Base-by-base conservation (phyloP, 148 eudicot species). In the Pouteria glomerata region DNA sequence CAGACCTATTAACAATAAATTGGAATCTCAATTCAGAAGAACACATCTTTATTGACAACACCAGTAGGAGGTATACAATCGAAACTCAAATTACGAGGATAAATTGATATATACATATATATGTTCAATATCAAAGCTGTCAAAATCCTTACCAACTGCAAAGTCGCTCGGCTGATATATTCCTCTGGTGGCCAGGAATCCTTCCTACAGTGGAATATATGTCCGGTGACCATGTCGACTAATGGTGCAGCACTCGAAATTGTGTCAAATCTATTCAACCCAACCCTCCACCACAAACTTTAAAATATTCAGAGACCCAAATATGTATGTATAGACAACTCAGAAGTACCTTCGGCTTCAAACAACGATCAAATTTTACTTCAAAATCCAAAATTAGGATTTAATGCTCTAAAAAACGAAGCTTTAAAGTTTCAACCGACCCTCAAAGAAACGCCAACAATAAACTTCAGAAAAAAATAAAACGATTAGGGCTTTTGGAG, bases 141-240 rank as follows among this genome's bases (percentile, higher is more conserved):
- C 37, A 29, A 59, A 64, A 59, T 61, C 66, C 85, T 75, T 74
- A 92, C 99, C 93, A 91, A 70, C 68, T 89, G 93, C 82, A 95
- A 78, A 50, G 97, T 87, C 19, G 79, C 59, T 69, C 82, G 77
- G 80, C 77, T 84, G 45, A 95, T 80, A 77, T 91, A 95, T 73
- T 95, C 99, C 66, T 89, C 89, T 0, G 97, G 89, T 34, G 99
- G 97, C 99, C 99, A 95, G 35, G 99, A 89, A 81, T 75, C 87
- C 85, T 82, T 95, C 76, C 83, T 95, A 78, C 77, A 79, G 39
- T 92, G 97, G 76, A 92, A 95, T 57, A 95, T 68, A 31, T 84
- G 89, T 13, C 89, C 93, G 35, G 80, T 65, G 57, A 95, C 94
- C 97, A 95, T 91, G 50, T 76, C 73, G 60, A 74, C 68, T 24